Conservation (phyloP, 164 flowering plant genomes). For the Chloranthus sessilifolius region DNA sequence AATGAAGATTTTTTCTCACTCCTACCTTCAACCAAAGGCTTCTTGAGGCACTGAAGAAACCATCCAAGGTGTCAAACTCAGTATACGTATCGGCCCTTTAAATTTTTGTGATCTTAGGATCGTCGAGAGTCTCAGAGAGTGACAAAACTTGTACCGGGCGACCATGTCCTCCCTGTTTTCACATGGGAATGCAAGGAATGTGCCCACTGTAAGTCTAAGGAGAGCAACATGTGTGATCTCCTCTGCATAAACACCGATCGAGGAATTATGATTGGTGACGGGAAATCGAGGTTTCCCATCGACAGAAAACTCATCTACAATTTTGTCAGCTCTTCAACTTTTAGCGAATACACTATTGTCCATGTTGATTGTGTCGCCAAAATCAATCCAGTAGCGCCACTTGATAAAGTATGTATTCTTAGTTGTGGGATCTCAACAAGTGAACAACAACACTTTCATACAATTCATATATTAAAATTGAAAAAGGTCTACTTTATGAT, state of each 20-base stretch:
- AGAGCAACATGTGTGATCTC: constrained; percentile 70
- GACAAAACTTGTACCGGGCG: constrained; percentile 49
- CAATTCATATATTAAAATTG: too few species aligned
- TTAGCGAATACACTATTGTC: constrained; percentile 76
- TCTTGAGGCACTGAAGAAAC: too few species aligned
- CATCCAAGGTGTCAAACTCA: too few species aligned
- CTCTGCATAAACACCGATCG: constrained; percentile 61
- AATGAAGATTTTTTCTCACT: too few species aligned
- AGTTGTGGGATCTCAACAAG: constrained; percentile 67
- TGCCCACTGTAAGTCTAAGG: constrained; percentile 51
- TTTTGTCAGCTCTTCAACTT: constrained; percentile 77
- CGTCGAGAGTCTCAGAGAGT: constrained; percentile 70
- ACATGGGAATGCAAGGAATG: constrained; percentile 64
- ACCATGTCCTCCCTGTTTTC: constrained; percentile 68
- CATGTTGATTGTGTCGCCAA: constrained; percentile 74
- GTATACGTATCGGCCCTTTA: too few species aligned
- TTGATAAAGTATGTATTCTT: constrained; percentile 66
- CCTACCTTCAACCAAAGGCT: too few species aligned
- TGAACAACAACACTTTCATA: neutral
- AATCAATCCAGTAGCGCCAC: constrained; percentile 69
- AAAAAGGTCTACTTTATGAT: too few species aligned
- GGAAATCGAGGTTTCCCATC: constrained; percentile 46
- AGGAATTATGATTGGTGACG: constrained; percentile 59
- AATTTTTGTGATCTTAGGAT: too few species aligned
- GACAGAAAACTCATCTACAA: constrained; percentile 60